A percentile compares a stretch with the other conserved stretches of the same genome.
Conservation (phyloP, 2,329 filamentous ascomycete species). For the Cadophora malorum region DNA sequence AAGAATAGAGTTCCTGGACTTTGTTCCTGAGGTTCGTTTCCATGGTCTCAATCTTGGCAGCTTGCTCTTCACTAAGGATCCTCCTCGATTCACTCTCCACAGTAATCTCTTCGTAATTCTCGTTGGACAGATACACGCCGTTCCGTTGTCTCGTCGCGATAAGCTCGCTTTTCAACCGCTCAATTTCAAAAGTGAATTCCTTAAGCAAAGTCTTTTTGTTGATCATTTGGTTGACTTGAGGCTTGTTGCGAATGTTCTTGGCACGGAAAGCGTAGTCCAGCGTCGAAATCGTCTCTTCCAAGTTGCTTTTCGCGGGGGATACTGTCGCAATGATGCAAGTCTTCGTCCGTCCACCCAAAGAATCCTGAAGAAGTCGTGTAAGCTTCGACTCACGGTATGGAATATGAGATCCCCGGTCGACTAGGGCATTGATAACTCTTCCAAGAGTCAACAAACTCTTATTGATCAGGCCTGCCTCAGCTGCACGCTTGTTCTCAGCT, state of each 20-base stretch:
- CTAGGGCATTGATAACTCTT: constrained; percentile 95
- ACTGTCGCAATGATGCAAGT: constrained; percentile 98
- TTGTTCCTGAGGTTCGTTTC: constrained; percentile 92
- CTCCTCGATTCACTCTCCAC: constrained; percentile 90
- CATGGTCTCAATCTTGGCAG: constrained; percentile 89
- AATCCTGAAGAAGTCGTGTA: constrained; percentile 93
- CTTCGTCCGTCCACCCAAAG: constrained; percentile 91
- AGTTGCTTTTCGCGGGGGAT: constrained; percentile 90
- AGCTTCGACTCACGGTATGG: constrained; percentile 94
- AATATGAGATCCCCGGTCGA: constrained; percentile 88
- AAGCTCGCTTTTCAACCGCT: constrained; percentile 91
- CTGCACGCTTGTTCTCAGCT: constrained; percentile 95
- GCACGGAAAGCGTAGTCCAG: constrained; percentile 97
- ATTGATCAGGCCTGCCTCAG: constrained; percentile 96
- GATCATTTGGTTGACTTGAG: constrained; percentile 89
- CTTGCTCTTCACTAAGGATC: constrained; percentile 91
- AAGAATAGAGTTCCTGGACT: constrained; percentile 85
- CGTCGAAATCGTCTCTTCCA: constrained; percentile 98
- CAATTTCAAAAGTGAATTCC: constrained; percentile 91
- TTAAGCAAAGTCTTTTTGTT: constrained; percentile 91
- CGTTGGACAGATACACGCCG: constrained; percentile 90
- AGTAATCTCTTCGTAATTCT: constrained; percentile 88
- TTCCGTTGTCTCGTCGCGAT: constrained; percentile 93
- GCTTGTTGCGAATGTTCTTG: constrained; percentile 98
- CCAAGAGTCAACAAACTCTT: constrained; percentile 95